These are phyloP conservation scores for Aspergillus floridensis DNA, from an alignment of 2,329 filamentous ascomycete species.

Conservation along the genomic window DNA sequence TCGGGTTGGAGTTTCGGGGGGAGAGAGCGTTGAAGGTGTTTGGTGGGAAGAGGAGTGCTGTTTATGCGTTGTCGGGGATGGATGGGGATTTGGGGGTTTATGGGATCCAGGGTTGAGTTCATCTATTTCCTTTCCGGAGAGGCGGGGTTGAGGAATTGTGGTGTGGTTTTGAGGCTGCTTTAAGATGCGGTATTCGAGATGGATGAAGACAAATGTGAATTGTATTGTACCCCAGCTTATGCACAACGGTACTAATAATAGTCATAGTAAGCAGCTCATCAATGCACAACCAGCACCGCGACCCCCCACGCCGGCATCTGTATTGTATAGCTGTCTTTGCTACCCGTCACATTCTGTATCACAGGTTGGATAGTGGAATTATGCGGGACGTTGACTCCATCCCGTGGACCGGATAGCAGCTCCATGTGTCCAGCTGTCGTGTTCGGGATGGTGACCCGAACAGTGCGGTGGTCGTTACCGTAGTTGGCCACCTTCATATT, in stretches of 20 bases:
- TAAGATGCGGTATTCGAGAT: too few relatives aligned
- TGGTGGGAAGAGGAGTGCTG: not conserved
- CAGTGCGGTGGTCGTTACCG: constrained; percentile 19
- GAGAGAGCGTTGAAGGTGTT: not conserved
- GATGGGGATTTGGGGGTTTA: not conserved
- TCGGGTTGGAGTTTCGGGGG: not conserved
- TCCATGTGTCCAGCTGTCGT: constrained; percentile 23
- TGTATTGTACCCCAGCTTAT: too few relatives aligned
- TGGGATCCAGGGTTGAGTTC: constrained; percentile 10
- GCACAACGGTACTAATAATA: too few relatives aligned
- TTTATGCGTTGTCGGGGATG: not conserved
- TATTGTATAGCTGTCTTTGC: constrained; percentile 20
- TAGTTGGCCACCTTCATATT: constrained; percentile 35
- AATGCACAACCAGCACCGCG: constrained; percentile 22
- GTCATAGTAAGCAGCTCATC: too few relatives aligned
- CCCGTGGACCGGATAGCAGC: constrained; percentile 23
- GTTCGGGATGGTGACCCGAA: constrained; percentile 27
- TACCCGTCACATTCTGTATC: constrained; percentile 10
- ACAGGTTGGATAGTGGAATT: constrained; percentile 19
- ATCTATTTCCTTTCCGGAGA: too few relatives aligned
- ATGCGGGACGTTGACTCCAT: constrained; percentile 20
- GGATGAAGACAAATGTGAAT: not conserved
- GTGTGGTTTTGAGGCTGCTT: too few relatives aligned
- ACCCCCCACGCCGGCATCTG: constrained; percentile 26
- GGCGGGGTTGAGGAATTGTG: not conserved